Evolutionary conservation across 2,329 filamentous ascomycete species (phyloP), one percentile per base, ranked within the genome.

Genomic region (Pseudohalonectria lignicola): DNA sequence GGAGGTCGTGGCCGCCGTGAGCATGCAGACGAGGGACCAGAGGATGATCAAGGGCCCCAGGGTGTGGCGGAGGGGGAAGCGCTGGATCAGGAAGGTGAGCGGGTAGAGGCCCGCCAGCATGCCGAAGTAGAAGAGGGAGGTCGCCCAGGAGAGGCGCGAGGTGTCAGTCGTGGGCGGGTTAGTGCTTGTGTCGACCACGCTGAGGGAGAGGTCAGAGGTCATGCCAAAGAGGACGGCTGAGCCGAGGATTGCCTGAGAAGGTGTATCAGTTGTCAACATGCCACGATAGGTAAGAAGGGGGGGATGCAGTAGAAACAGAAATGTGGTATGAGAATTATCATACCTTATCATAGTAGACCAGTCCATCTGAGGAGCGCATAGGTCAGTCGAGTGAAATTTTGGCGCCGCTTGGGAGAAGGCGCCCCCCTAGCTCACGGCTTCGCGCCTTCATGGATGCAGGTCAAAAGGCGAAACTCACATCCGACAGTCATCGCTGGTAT

Each of bases 91-190:
- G 42, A 81, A 84, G 0, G 79, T 79, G 71, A 86, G 76, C 2
- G 82, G 82, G 44, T 85, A 86, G 3, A 83, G 61, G 0, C 82
- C 82, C 1, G 72, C 76, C 2, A 88, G 66, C 79, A 84, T 83
- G 28, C 82, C 82, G 47, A 87, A 86, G 61, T 86, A 87, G 62
- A 87, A 86, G 49, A 86, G 66, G 0, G 79, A 86, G 0, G 81
- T 86, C 3, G 82, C 82, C 82, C 82, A 87, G 46, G 72, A 79
- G 20, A 87, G 69, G 10, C 82, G 71, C 0, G 71, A 68, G 0
- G 83, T 86, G 50, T 82, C 72, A 13, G 70, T 71, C 0, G 69
- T 71, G 1, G 71, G 67, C 0, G 79, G 77, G 1, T 47, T 53
- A 1, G 59, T 60, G 2, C 53, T 49, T 3, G 45, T 30, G 47